phyloP scores from a whole-genome alignment of 768 basidiomycete species.

The Coprinopsis marcescibilis region DNA sequence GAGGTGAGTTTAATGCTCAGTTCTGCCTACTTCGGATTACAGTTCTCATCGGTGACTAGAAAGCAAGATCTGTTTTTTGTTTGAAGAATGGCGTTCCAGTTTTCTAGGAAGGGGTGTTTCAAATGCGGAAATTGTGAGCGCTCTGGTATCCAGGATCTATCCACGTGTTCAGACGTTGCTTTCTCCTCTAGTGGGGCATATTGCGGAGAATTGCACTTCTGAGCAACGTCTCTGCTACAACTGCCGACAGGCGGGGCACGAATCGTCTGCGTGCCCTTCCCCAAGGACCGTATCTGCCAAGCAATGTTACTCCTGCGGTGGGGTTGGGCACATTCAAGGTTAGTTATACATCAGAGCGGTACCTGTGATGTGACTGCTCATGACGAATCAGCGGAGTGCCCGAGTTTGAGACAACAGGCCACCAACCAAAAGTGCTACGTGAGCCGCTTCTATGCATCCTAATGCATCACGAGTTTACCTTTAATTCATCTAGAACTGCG shows the following conservation, averaged over 20 bases:
- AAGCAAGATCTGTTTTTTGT: conserved; percentile 23
- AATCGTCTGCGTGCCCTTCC: conserved; percentile 81
- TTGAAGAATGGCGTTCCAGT: conserved; percentile 66
- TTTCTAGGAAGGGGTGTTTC: conserved; percentile 85
- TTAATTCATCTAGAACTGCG: conserved; percentile 53
- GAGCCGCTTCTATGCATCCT: conserved; percentile 21
- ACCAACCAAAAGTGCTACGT: conserved; percentile 83
- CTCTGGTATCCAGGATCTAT: conserved; percentile 9
- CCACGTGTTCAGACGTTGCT: conserved; percentile 12
- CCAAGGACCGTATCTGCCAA: conserved; percentile 79
- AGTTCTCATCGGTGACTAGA: conserved; percentile 2
- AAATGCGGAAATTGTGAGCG: conserved; percentile 89
- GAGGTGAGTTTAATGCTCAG: conserved; percentile 37
- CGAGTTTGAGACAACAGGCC: conserved; percentile 59
- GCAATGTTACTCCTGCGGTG: conserved; percentile 92
- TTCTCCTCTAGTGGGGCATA: conserved; percentile 69
- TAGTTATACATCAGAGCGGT: not conserved
- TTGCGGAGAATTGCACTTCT: conserved; percentile 87
- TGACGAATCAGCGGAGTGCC: conserved; percentile 61
- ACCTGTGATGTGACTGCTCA: conserved; percentile 1
- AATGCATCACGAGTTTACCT: not conserved
- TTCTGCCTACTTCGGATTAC: conserved; percentile 4
- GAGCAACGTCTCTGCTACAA: conserved; percentile 91
- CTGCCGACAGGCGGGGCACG: conserved; percentile 91
- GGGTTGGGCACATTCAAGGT: conserved; percentile 83